Base-by-base conservation (phyloP, 768 basidiomycete genomes). In the Mrakia hoshinonis region DNA sequence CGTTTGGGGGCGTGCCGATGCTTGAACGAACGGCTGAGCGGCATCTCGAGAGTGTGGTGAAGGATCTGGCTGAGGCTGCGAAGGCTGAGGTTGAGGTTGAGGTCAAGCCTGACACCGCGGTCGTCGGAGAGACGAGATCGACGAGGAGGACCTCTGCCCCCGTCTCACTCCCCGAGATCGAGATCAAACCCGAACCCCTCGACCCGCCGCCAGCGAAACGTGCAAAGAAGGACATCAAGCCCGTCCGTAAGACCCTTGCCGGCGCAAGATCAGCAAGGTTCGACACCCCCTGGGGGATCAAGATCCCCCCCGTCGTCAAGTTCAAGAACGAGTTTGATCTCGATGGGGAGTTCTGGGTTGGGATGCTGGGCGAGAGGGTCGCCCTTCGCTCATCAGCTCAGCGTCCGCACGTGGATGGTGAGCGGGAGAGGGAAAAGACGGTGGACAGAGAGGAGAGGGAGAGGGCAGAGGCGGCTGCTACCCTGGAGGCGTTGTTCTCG, bases 291-390 rank as follows among this genome's bases (percentile, higher is more conserved):
- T 68, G 67, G 67, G 67, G 67, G 18, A 46, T 68, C 6, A 48
- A 58, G 39, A 46, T 68, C 26, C 67, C 67, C 1, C 24, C 39
- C 1, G 34, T 47, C 29, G 67, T 60, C 5, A 29, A 26, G 24
- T 68, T 36, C 39, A 68, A 68, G 38, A 58, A 38, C 47, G 67
- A 68, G 22, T 68, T 68, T 26, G 67, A 68, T 68, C 31, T 68
- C 39, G 67, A 68, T 46, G 67, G 67, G 15, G 67, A 68, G 55
- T 62, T 62, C 34, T 39, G 61, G 61, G 38, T 38, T 31, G 9
- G 18, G 9, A 46, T 39, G 61, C 4, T 62, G 4, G 20, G 34
- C 3, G 61, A 62, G 38, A 38, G 39, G 38, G 13, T 43, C 7
- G 43, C 6, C 43, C 7, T 43, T n/a, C n/a, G n/a, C n/a, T n/a